Evolutionary conservation across 176 grass and related monocot genomes (phyloP), one percentile per base, ranked within the genome.

Genomic region (Eragrostis nindensis): DNA sequence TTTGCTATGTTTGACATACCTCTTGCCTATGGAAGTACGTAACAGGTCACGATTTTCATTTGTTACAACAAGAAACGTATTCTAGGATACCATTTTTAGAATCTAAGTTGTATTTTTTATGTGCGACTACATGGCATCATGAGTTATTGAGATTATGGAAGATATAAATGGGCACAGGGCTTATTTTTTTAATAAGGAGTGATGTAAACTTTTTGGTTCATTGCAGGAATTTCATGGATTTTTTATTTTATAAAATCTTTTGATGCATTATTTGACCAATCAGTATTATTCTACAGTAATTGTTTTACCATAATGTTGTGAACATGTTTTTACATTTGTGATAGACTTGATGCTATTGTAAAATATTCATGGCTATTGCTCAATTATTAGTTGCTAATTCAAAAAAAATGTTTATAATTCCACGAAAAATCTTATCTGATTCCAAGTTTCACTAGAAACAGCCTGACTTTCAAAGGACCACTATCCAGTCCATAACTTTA

Each of bases 71-170:
- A 62, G 60, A 62, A 67, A 79, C 25, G 12, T 6, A 68, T 80
- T n/a, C n/a, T 76, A 63, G 53, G 54, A 70, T 80, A 45, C 64
- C 64, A 81, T 85, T 75, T 74, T 63, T 80, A 62, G 70, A 32
- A 88, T 62, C 52, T 32, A 80, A 53, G 29, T 70, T 55, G 63
- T 63, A 64, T 80, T 67, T 83, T 11, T 44, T 73, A 46, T 75
- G 19, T 76, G 44, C 45, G 63, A 40, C 16, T 41, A 26, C 15
- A 27, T 78, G 66, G 74, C 47, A 41, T 48, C n/a, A 6, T 57
- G 48, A 16, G 1, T 11, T 76, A 41, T 71, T 70, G 38, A 49
- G 8, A 44, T 76, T 76, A 75, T 69, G 24, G 63, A 74, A 76
- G 24, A 54, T 63, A 22, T 70, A 25, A 59, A 25, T 59, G n/a